Evolutionary conservation across 208 protist species (phyloP).

Genomic region (Acanthamoeba castellanii): DNA sequence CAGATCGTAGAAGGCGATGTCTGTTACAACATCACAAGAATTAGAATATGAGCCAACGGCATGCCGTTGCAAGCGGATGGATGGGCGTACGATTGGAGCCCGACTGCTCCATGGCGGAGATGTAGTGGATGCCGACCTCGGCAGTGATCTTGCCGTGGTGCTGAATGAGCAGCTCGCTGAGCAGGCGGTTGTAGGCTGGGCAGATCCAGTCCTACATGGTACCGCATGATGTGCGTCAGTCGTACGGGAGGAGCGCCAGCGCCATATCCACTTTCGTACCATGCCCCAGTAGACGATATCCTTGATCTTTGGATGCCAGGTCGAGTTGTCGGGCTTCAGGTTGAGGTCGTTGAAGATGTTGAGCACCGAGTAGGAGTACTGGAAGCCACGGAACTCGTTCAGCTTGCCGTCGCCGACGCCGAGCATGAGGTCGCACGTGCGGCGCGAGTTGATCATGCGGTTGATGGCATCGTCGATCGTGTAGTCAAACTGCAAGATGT

Average conservation of each 20-base stretch:
- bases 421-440: slow-evolving; percentile 79
- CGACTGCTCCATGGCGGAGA: slow-evolving; percentile 68
- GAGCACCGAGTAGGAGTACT: slow-evolving; percentile 77
- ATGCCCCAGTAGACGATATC: slow-evolving; percentile 82
- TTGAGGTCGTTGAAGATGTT: slow-evolving; percentile 77
- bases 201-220: slow-evolving; percentile 74
- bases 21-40: neutral
- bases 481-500: slow-evolving; percentile 82
- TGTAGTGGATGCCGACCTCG: slow-evolving; percentile 73
- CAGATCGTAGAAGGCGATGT: slow-evolving; percentile 81
- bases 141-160: slow-evolving; percentile 77
- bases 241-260: too few relatives aligned
- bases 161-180: slow-evolving; percentile 62
- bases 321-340: slow-evolving; percentile 60
- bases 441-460: slow-evolving; percentile 70
- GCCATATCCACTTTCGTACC: neutral
- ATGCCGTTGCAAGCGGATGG: neutral
- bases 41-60: neutral
- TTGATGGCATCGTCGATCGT: slow-evolving; percentile 75
- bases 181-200: slow-evolving; percentile 68
- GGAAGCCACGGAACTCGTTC: slow-evolving; percentile 65
- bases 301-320: slow-evolving; percentile 80
- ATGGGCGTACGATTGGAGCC: neutral
- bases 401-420: slow-evolving; percentile 60
- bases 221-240: too few relatives aligned